Conservation (phyloP, 129 eudicot species). For the Ambrosia trifida region DNA sequence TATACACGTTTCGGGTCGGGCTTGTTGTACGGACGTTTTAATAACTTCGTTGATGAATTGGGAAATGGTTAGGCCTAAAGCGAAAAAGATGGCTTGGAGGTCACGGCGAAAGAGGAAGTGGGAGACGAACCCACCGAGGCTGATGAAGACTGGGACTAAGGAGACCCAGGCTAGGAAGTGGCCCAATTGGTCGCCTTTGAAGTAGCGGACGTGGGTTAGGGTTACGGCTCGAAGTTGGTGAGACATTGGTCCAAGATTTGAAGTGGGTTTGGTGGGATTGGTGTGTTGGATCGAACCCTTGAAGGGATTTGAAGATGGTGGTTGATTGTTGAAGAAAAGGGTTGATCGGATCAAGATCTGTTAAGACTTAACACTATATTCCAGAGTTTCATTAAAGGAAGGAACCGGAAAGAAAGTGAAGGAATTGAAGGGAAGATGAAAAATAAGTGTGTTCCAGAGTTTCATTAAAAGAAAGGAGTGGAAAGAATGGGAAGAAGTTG, state of each 20-base stretch:
- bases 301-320: constrained; percentile 1
- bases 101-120: constrained; percentile 94
- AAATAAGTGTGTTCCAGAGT: no score
- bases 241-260: constrained; percentile 4
- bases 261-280: constrained; percentile 4
- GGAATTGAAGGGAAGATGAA: no score
- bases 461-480: no score
- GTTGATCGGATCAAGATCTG: constrained; percentile 10
- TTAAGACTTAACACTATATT: no score
- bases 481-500: no score
- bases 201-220: constrained; percentile 86
- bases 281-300: constrained; percentile 3
- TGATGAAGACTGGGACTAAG: constrained; percentile 77
- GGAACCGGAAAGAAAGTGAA: no score
- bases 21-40: constrained; percentile 60
- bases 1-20: constrained; percentile 77
- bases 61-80: constrained; percentile 58
- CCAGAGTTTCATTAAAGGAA: no score
- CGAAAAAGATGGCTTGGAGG: constrained; percentile 78
- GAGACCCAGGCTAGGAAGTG: constrained; percentile 88
- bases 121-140: constrained; percentile 75
- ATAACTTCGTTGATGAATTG: constrained; percentile 69
- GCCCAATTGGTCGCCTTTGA: constrained; percentile 70
- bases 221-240: constrained; percentile 46
- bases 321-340: constrained; percentile 5